A percentile compares a stretch with the other conserved stretches of the same genome.
Conservation (phyloP, 2,329 filamentous ascomycete species). For the Albifimbria verrucaria region DNA sequence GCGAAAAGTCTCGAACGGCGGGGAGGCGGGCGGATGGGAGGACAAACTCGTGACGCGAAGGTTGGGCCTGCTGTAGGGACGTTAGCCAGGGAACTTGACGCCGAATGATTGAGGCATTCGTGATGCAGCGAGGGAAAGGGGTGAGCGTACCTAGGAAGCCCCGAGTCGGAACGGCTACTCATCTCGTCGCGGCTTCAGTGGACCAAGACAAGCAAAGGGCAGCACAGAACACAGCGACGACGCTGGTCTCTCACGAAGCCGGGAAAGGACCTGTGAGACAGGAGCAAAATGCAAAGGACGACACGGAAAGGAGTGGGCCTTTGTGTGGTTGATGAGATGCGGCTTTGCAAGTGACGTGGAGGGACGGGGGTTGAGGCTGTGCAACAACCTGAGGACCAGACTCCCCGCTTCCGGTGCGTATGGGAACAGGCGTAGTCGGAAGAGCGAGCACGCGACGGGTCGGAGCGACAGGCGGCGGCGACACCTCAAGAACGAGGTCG, state of each 20-base stretch:
- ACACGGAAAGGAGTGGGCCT: constrained; percentile 7
- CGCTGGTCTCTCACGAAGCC: constrained; percentile 14
- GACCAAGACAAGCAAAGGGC: constrained; percentile 4
- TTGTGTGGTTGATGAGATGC: neutral
- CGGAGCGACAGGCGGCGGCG: neutral
- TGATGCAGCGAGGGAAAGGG: constrained; percentile 8
- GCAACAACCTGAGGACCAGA: constrained; percentile 23
- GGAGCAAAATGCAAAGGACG: neutral
- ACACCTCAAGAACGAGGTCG: neutral
- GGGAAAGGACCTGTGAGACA: constrained; percentile 19
- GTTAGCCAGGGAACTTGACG: constrained; percentile 27
- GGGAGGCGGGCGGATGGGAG: constrained; percentile 14
- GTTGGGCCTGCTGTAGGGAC: constrained; percentile 66
- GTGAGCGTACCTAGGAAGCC: constrained; percentile 30
- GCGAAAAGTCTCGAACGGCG: constrained; percentile 21
- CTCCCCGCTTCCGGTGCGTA: constrained; percentile 25
- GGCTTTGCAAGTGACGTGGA: neutral
- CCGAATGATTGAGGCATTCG: constrained; percentile 1
- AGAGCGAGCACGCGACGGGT: neutral
- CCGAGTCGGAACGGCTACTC: constrained; percentile 33
- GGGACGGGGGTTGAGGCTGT: constrained; percentile 25
- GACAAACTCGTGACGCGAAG: constrained; percentile 86
- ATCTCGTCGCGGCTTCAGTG: constrained; percentile 24
- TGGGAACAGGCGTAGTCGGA: constrained; percentile 11
- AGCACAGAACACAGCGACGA: constrained; percentile 7